A percentile compares a stretch with the other conserved stretches of the same genome.
phyloP scores from a whole-genome alignment of 2,329 filamentous ascomycete species.

The Trichoderma citrinoviride region DNA sequence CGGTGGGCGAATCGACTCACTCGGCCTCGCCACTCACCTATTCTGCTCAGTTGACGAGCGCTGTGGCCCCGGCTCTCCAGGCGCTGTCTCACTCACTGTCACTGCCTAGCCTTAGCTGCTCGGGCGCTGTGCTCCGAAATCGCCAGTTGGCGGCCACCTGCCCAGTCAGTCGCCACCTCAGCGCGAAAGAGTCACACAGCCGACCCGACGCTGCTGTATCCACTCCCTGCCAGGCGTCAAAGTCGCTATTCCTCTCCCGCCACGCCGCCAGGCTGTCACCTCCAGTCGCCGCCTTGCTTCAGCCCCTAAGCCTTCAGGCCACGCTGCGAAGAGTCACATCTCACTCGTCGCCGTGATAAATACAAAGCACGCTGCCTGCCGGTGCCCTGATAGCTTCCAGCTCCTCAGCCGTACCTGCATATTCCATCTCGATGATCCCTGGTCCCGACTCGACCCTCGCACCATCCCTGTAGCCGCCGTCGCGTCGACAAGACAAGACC shows the following conservation, averaged over 20 bases:
- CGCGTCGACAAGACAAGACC: constrained; percentile 21
- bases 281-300: constrained; percentile 25
- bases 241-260: constrained; percentile 17
- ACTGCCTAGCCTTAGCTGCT: constrained; percentile 21
- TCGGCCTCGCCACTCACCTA: constrained; percentile 16
- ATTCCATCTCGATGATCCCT: constrained; percentile 29
- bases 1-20: constrained; percentile 12
- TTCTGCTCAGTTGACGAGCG: constrained; percentile 10
- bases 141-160: constrained; percentile 37
- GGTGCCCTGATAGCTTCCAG: constrained; percentile 25
- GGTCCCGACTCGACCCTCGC: constrained; percentile 16
- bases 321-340: constrained; percentile 28
- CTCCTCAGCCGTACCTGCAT: constrained; percentile 30
- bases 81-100: constrained; percentile 21
- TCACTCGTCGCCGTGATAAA: constrained; percentile 31
- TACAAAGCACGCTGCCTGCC: constrained; percentile 22
- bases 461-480: constrained; percentile 6
- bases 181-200: constrained; percentile 38
- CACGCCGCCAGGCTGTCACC: constrained; percentile 29
- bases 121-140: constrained; percentile 38
- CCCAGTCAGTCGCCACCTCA: constrained; percentile 39
- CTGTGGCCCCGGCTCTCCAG: constrained; percentile 19
- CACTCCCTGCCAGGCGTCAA: constrained; percentile 20
- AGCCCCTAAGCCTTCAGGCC: constrained; percentile 39
- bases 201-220: constrained; percentile 27